A percentile compares a stretch with the other conserved stretches of the same genome.
These are phyloP conservation scores for Ceratocystis albifundus DNA, from an alignment of 2,329 filamentous ascomycete species.

Conservation along the genomic window DNA sequence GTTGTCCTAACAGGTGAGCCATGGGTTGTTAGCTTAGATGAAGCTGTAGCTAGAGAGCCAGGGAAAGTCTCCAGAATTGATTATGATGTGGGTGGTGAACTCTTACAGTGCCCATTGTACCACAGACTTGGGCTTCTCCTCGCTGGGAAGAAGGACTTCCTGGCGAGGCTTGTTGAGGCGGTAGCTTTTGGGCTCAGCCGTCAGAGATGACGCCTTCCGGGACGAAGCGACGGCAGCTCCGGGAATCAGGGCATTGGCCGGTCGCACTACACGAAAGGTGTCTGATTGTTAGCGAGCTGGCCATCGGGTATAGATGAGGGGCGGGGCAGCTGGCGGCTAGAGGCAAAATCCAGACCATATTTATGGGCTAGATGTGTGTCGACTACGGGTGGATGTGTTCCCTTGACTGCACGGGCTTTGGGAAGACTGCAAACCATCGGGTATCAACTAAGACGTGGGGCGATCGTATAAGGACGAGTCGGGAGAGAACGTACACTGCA, in stretches of 20 bases:
- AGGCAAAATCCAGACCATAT: neutral
- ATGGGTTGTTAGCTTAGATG: neutral
- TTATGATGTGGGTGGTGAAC: neutral
- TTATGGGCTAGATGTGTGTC: neutral
- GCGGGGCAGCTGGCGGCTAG: slow-evolving; percentile 9
- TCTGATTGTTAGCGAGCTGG: neutral
- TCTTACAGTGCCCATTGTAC: slow-evolving; percentile 80
- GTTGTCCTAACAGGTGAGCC: slow-evolving; percentile 47
- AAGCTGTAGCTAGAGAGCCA: neutral
- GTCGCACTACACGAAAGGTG: slow-evolving; percentile 45
- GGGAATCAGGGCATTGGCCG: slow-evolving; percentile 49
- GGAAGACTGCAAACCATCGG: neutral
- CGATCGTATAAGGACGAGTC: slow-evolving; percentile 16
- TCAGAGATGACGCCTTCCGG: slow-evolving; percentile 48
- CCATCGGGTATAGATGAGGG: neutral
- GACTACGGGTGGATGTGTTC: neutral
- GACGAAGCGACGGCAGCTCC: slow-evolving; percentile 55
- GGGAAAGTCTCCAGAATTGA: neutral
- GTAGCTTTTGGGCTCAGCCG: slow-evolving; percentile 41
- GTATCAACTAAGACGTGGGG: slow-evolving; percentile 4
- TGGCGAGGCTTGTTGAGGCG: slow-evolving; percentile 35
- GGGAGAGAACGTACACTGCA: slow-evolving; percentile 36
- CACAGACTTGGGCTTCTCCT: slow-evolving; percentile 67
- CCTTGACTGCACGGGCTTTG: neutral
- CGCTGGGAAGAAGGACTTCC: slow-evolving; percentile 66